Conservation (phyloP, 164 flowering plant genomes). For the Liriodendron chinense region DNA sequence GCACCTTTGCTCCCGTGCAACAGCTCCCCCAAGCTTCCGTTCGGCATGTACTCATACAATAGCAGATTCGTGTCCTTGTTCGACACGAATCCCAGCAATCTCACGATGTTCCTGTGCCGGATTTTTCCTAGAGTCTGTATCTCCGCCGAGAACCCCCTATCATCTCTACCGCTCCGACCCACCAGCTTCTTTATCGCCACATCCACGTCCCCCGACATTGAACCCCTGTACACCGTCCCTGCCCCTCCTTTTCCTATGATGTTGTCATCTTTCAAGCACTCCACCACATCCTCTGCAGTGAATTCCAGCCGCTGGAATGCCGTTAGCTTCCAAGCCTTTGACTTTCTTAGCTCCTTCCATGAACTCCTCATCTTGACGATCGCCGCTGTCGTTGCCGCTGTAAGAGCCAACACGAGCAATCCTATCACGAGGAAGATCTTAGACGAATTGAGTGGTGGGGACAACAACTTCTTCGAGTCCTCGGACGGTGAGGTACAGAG, state of each 20-base stretch:
- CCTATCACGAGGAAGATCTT: conserved; percentile 29
- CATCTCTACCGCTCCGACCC: conserved; percentile 43
- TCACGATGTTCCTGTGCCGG: conserved; percentile 81
- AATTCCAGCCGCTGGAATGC: conserved; percentile 71
- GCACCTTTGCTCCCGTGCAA: conserved; percentile 79
- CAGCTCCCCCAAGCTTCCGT: conserved; percentile 88
- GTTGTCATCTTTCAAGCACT: conserved; percentile 83
- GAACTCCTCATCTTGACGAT: conserved; percentile 15
- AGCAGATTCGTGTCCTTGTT: conserved; percentile 75
- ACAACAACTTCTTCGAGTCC: not conserved
- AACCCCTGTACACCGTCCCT: conserved; percentile 86
- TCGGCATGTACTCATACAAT: conserved; percentile 90
- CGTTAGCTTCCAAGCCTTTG: conserved; percentile 70
- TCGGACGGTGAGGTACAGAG: not conserved
- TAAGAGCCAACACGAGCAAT: conserved; percentile 8
- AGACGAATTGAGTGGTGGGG: conserved; percentile 9
- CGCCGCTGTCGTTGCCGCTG: conserved; percentile 16
- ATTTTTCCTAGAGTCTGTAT: conserved; percentile 81
- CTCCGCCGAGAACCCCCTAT: conserved; percentile 87
- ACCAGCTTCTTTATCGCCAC: conserved; percentile 73
- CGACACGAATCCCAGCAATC: conserved; percentile 74
- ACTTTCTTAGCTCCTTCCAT: conserved; percentile 27
- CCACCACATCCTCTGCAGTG: conserved; percentile 72
- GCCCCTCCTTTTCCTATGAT: conserved; percentile 94
- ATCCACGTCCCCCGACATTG: conserved; percentile 63